phyloP scores from a whole-genome alignment of 768 basidiomycete genomes.

The Tulasnella sp. region DNA sequence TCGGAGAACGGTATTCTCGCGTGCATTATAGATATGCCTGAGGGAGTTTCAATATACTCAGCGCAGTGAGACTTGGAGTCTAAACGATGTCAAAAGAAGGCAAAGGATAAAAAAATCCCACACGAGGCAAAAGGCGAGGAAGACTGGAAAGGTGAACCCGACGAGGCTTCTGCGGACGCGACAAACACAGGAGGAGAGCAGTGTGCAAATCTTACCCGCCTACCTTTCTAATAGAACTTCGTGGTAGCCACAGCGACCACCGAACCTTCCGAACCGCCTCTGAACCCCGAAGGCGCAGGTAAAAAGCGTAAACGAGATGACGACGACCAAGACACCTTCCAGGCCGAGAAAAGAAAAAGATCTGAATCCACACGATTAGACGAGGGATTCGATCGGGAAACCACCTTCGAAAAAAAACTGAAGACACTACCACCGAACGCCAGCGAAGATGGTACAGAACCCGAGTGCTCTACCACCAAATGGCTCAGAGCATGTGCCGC shows the following conservation, averaged over 20 bases:
- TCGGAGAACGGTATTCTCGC: conserved; percentile 52
- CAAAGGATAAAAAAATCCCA: too few species aligned
- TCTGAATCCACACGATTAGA: background rate
- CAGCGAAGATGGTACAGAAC: background rate
- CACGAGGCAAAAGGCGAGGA: too few species aligned
- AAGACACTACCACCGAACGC: background rate
- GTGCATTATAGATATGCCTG: conserved; percentile 38
- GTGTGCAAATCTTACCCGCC: too few species aligned
- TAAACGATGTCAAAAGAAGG: too few species aligned
- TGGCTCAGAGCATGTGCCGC: background rate
- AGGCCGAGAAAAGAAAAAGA: too few species aligned
- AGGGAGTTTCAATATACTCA: conserved; percentile 31
- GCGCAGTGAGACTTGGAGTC: conserved; percentile 23
- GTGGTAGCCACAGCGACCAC: too few species aligned
- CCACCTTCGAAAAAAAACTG: background rate
- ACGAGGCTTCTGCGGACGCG: too few species aligned
- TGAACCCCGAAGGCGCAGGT: background rate
- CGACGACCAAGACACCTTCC: background rate
- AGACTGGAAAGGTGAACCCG: too few species aligned
- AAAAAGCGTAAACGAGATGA: background rate
- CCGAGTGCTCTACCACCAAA: background rate
- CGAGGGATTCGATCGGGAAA: background rate
- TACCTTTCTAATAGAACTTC: too few species aligned
- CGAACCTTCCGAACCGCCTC: too few species aligned
- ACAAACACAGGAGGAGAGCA: too few species aligned